These are phyloP conservation scores for Geosiphon pyriformis DNA, from an alignment of 192 early-diverging fungal genomes.

Conservation along the genomic window DNA sequence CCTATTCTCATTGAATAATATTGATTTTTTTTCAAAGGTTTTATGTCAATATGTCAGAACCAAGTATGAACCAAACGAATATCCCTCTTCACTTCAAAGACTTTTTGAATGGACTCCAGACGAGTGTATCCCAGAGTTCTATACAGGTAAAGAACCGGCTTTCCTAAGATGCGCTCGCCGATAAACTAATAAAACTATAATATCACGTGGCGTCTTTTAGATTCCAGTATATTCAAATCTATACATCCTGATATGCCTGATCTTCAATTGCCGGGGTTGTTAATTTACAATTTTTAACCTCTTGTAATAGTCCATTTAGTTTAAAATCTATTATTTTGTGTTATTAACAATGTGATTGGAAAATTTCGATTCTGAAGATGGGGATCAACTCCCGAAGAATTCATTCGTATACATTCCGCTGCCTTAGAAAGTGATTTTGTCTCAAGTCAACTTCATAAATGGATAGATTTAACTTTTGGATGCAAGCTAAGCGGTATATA, in stretches of 20 bases:
- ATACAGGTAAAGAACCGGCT: constrained; percentile 36
- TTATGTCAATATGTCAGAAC: constrained; percentile 62
- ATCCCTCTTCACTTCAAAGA: constrained; percentile 53
- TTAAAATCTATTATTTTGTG: not conserved
- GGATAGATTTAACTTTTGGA: constrained; percentile 90
- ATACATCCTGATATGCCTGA: constrained; percentile 63
- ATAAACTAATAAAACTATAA: too few relatives aligned
- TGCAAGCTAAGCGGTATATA: constrained; percentile 55
- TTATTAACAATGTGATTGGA: too few relatives aligned
- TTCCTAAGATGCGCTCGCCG: too few relatives aligned
- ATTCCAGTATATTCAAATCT: constrained; percentile 57
- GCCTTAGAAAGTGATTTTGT: constrained; percentile 73
- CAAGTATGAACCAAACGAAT: constrained; percentile 65
- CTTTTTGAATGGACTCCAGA: constrained; percentile 70
- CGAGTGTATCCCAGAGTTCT: constrained; percentile 72
- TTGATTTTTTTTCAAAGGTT: constrained; percentile 31
- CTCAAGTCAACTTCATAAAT: constrained; percentile 67
- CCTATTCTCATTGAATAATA: too few relatives aligned
- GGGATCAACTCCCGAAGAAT: constrained; percentile 73
- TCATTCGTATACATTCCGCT: constrained; percentile 77
- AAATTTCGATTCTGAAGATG: constrained; percentile 47
- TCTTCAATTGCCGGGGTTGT: constrained; percentile 50
- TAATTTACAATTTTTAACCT: not conserved
- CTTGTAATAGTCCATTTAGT: not conserved
- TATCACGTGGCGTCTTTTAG: constrained; percentile 15